Evolutionary conservation across 192 early-diverging fungal genomes (phyloP).

Genomic region (Backusella tuberculispora): DNA sequence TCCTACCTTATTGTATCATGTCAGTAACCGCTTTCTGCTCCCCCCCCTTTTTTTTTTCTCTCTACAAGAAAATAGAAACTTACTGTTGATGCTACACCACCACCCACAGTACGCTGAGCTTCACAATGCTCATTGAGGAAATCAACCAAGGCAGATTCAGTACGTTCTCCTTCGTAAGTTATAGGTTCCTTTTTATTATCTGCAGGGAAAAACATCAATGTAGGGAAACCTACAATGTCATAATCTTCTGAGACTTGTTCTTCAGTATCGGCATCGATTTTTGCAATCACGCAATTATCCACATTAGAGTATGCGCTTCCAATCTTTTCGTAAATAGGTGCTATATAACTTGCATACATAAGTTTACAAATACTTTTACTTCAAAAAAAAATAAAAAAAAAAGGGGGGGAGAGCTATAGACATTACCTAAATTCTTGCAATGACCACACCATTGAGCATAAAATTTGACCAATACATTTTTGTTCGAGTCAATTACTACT

Average conservation of each 20-base stretch:
- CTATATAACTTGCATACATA: slow-evolving; percentile 31
- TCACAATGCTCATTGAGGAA: slow-evolving; percentile 87
- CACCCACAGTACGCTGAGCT: slow-evolving; percentile 75
- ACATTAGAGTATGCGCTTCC: slow-evolving; percentile 80
- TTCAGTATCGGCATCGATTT: slow-evolving; percentile 81
- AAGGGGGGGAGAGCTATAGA: background rate
- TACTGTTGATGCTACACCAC: slow-evolving; percentile 64
- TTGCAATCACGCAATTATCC: slow-evolving; percentile 82
- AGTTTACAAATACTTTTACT: background rate
- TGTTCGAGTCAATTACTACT: slow-evolving; percentile 68
- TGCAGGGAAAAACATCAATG: slow-evolving; percentile 84
- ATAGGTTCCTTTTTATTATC: slow-evolving; percentile 59
- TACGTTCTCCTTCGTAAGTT: slow-evolving; percentile 76
- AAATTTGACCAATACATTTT: slow-evolving; percentile 89
- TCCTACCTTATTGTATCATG: slow-evolving; percentile 52
- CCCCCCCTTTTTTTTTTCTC: background rate
- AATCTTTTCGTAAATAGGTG: slow-evolving; percentile 92
- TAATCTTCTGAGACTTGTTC: slow-evolving; percentile 62
- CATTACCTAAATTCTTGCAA: slow-evolving; percentile 64
- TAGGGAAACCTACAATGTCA: slow-evolving; percentile 84
- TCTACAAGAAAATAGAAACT: background rate
- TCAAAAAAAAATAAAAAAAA: slow-evolving; percentile 6
- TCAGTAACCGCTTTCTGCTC: slow-evolving; percentile 26
- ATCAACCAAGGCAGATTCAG: slow-evolving; percentile 70
- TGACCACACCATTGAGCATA: slow-evolving; percentile 94